Evolutionary conservation across 139 green algal genomes (phyloP), one percentile per base, ranked within the genome.

Genomic region (Chlorella ohadii): DNA sequence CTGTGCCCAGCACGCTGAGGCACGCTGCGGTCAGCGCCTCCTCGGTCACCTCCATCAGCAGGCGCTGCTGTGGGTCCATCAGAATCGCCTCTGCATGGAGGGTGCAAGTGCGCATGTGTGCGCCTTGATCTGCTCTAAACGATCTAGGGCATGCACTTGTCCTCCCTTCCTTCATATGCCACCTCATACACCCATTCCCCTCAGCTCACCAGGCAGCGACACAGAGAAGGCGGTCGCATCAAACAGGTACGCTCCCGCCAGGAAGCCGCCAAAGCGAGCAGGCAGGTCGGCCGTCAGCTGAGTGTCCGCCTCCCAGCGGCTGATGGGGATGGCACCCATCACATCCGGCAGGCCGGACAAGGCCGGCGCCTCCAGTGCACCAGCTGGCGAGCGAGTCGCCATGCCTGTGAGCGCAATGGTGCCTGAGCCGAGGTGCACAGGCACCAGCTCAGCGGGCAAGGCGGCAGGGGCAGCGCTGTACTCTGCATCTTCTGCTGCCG

Each of bases 21-120:
- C 63, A 59, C 19, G 51, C 70, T 36, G 57, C 1, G 17, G 74
- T 57, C 61, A 92, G 72, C n/a, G 86, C 57, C 64, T 88, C 86
- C 39, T 56, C 82, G 0, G 78, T 44, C 9, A 78, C 71, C 82
- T 97, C 94, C 39, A 97, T 73, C 67, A 98, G 88, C 74, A 97
- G 85, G 55, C 95, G 88, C 86, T 98, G 95, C 86, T 98, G 95
- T 2, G 95, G 93, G 84, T 98, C 95, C 86, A 97, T 92, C 23
- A 94, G 44, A 0, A 84, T 68, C 0, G 91, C 90, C 87, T 98
- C 94, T 27, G 71, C 73, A 82, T 5, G n/a, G 65, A 28, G 65
- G 17, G 33, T n/a, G 15, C 15, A 59, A 13, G 15, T 51, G 44
- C 51, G 9, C 51, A 59, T 4, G 51, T 3, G 51, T 59, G 2